Evolutionary conservation across 2,329 filamentous ascomycete genomes (phyloP).

Genomic region (Botrytis paeoniae): DNA sequence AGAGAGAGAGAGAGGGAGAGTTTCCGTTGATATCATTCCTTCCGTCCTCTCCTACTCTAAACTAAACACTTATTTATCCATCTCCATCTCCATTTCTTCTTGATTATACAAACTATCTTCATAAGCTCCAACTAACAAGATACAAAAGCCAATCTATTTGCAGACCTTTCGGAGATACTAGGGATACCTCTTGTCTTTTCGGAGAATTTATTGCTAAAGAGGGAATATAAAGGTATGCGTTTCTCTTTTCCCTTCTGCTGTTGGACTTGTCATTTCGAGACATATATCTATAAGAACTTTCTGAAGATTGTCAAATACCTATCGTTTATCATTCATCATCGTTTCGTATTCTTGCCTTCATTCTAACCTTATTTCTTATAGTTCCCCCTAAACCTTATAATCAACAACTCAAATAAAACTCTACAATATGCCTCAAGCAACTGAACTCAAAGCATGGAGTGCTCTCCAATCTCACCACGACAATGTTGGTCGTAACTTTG

Average conservation of each 20-base stretch:
- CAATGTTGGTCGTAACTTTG: slow-evolving; percentile 80
- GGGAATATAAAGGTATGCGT: not conserved
- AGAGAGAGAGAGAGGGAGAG: not conserved
- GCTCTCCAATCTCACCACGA: slow-evolving; percentile 89
- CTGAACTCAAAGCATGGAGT: slow-evolving; percentile 81
- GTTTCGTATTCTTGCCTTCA: too few species aligned
- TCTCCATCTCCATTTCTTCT: not conserved
- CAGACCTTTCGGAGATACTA: not conserved
- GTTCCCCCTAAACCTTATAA: not conserved
- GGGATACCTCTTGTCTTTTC: not conserved
- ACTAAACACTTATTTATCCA: not conserved
- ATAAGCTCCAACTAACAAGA: not conserved
- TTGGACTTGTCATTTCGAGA: too few species aligned
- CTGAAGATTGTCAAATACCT: not conserved
- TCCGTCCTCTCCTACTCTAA: not conserved
- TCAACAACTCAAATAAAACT: not conserved
- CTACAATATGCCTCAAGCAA: slow-evolving; percentile 73
- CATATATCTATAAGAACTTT: not conserved
- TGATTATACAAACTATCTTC: not conserved
- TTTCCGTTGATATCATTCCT: not conserved
- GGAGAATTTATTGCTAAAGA: not conserved
- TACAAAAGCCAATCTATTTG: not conserved
- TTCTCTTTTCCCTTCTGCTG: not conserved
- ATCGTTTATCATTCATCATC: too few species aligned
- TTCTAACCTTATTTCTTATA: not conserved